Conservation (phyloP, 345 rosid species). For the Populus ilicifolia region DNA sequence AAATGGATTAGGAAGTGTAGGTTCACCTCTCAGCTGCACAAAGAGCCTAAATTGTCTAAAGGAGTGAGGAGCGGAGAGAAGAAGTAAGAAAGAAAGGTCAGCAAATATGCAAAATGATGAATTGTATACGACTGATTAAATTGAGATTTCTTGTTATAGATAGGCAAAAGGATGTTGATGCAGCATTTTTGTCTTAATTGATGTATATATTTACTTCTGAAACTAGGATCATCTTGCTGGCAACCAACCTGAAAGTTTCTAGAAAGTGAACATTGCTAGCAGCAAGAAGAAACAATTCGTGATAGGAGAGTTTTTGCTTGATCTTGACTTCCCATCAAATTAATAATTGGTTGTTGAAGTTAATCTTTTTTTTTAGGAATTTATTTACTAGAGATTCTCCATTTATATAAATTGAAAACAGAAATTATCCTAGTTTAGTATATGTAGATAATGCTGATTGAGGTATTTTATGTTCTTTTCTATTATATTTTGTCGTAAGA, state of each 20-base stretch:
- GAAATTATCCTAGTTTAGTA: too few species aligned
- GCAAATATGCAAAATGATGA: background rate
- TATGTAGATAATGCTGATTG: too few species aligned
- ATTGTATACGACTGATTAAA: background rate
- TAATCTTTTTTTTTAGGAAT: background rate
- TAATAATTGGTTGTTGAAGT: background rate
- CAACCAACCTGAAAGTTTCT: background rate
- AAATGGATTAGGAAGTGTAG: conserved; percentile 29
- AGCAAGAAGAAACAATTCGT: background rate
- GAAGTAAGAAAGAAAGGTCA: background rate
- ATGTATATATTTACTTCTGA: background rate
- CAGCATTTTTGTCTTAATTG: background rate
- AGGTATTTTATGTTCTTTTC: too few species aligned
- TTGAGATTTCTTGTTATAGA: background rate
- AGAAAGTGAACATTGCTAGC: background rate
- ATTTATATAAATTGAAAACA: too few species aligned
- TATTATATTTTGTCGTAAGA: too few species aligned
- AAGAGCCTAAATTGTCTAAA: background rate
- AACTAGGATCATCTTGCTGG: background rate
- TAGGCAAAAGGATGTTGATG: background rate
- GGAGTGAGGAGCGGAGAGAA: background rate
- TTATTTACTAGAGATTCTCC: background rate
- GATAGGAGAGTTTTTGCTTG: background rate
- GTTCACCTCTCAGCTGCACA: background rate
- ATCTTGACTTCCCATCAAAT: background rate